phyloP scores from a whole-genome alignment of 805 yeast genomes.

The Blastobotrys chiropterorum region DNA sequence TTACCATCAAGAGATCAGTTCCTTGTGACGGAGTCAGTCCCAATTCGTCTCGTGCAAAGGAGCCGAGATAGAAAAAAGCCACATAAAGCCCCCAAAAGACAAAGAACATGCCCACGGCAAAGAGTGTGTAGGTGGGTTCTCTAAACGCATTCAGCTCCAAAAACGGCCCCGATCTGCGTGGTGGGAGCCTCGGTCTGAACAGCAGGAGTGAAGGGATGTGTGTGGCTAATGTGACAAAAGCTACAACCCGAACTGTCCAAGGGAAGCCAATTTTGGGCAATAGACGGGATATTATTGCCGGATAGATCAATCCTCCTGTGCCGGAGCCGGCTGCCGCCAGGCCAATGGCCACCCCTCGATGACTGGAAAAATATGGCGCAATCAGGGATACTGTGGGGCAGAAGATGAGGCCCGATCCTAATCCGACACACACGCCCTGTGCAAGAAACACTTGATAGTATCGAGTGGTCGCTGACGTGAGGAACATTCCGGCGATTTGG shows the following conservation, averaged over 20 bases:
- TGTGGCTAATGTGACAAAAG: constrained; percentile 34
- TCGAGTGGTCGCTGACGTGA: constrained; percentile 32
- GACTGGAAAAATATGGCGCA: constrained; percentile 40
- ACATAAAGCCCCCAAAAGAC: constrained; percentile 37
- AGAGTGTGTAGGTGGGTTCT: constrained; percentile 18
- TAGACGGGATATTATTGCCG: constrained; percentile 40
- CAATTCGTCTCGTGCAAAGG: constrained; percentile 26
- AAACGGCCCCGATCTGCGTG: constrained; percentile 21
- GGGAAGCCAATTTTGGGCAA: constrained; percentile 40
- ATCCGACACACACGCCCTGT: constrained; percentile 44
- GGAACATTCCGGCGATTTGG: constrained; percentile 26
- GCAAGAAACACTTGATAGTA: constrained; percentile 47
- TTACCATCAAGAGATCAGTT: constrained; percentile 27
- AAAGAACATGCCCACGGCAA: constrained; percentile 17
- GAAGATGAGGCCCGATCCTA: constrained; percentile 41
- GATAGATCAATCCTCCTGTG: constrained; percentile 44
- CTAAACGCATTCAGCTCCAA: constrained; percentile 18
- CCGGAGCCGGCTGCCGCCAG: constrained; percentile 45
- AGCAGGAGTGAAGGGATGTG: constrained; percentile 18
- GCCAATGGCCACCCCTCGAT: constrained; percentile 40
- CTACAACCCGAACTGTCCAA: constrained; percentile 44
- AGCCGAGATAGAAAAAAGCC: constrained; percentile 30
- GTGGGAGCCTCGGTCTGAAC: constrained; percentile 24
- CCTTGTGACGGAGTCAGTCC: constrained; percentile 19
- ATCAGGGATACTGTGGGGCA: constrained; percentile 39